phyloP scores from a whole-genome alignment of 2,329 filamentous ascomycete species.

The Phoma herbarum region DNA sequence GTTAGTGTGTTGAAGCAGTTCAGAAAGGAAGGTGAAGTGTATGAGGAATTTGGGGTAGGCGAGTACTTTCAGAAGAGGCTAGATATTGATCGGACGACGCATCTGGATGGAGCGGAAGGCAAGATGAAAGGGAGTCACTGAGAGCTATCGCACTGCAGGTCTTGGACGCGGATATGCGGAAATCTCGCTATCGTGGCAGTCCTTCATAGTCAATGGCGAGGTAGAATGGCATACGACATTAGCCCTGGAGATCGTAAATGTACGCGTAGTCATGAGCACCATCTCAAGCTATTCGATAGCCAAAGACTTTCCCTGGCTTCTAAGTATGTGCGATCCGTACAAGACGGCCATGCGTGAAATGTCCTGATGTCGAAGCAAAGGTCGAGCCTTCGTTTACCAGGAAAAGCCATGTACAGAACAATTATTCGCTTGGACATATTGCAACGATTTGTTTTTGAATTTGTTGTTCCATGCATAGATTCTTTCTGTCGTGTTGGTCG shows the following conservation, averaged over 20 bases:
- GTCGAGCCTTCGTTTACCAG: background rate
- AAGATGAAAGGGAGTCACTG: background rate
- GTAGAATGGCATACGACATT: background rate
- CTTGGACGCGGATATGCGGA: background rate
- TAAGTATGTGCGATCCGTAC: too few species aligned
- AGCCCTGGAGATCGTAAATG: too few species aligned
- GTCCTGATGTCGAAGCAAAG: background rate
- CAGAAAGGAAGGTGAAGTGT: conserved; percentile 34
- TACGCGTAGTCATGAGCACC: too few species aligned
- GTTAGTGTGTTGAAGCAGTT: conserved; percentile 44
- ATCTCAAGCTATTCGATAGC: too few species aligned
- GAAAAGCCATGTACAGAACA: too few species aligned
- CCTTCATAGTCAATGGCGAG: background rate
- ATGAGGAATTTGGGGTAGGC: conserved; percentile 44
- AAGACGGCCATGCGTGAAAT: background rate
- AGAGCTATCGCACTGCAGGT: background rate
- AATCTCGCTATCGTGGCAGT: background rate
- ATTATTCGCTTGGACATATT: too few species aligned
- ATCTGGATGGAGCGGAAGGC: conserved; percentile 33
- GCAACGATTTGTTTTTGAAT: too few species aligned
- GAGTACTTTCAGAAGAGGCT: conserved; percentile 47
- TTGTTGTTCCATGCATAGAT: background rate
- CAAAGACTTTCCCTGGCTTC: too few species aligned
- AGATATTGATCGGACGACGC: conserved; percentile 45
- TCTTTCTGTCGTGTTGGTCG: conserved; percentile 20